Base-by-base conservation (phyloP, 345 rosid species). In the Reutealis trisperma region DNA sequence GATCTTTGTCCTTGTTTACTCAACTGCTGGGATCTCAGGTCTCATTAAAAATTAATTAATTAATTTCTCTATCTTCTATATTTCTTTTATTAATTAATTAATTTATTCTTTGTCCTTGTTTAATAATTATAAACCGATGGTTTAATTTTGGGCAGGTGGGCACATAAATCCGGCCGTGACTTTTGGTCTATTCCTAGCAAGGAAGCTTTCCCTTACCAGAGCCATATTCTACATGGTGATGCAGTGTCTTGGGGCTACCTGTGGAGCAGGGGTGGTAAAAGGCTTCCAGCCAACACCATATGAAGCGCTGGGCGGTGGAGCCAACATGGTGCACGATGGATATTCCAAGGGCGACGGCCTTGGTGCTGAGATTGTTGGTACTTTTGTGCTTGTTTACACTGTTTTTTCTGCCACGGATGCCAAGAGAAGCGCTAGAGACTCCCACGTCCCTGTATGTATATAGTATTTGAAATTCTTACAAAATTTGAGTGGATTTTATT, bases 1-100 rank as follows among this genome's bases (percentile, higher is more conserved):
- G 74, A 71, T 69, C 30, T 69, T 69, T 34, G 72, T 55, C 8
- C 72, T 69, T 19, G 72, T 69, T 19, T 69, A 69, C 32, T 71
- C 63, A 12, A 71, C 74, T 10, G 74, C 74, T 6, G 74, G 74
- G n/a, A 71, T 71, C 37, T 71, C 74, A 71, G 74, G 74, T 71
- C 12, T 27, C 30, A 27, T 27, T 27, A 27, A 27, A 27, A 27
- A 27, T 27, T 1, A 27, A 27, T 27, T 27, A 27, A 27, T 27
- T 27, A 27, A 27, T 27, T 27, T 27, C 30, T 27, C 30, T 27
- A 27, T 27, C 30, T 21, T 34, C 42, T 15, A 5, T 0, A 5
- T 16, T 15, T 21, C 60, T 19, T 55, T 19, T 55, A 51, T 42
- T 42, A 4, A 2, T 10, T 32, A 0, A 16, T 37, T 42, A 1